Base-by-base conservation (phyloP, 345 rosid species). In the Brassica carinata region DNA sequence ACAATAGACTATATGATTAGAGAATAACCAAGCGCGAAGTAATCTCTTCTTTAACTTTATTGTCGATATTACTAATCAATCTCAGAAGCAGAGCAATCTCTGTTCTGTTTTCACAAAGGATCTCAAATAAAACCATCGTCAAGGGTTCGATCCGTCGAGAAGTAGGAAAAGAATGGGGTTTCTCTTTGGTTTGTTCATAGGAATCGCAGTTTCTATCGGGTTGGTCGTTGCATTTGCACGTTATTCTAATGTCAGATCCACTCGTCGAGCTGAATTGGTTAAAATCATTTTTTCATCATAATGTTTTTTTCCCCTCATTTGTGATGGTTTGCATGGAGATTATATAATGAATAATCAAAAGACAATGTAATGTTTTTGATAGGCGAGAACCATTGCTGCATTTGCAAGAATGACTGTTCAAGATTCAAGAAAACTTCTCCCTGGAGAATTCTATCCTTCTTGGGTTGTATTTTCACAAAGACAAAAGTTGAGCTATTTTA, bases 341-440 rank as follows among this genome's bases (percentile, higher is more conserved):
- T 30, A 29, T 11, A 38, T 72, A 4, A 5, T 4, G 51, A 18
- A 62, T 65, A 3, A 51, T 36, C 3, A 31, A 31, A 11, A 48
- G 23, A 31, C 30, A 51, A 45, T 76, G 15, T 64, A 66, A 26
- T 38, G 8, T 38, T 23, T 13, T 15, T 33, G 2, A 26, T 14
- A 95, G 99, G 99, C 98, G 2, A 82, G 71, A 51, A 88, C 80
- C 31, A 84, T 93, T 53, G 98, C 98, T 7, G 90, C 96, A 59
- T 95, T 93, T 80, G 93, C 97, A 17, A 93, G 91, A 74, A 87
- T 95, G 96, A 93, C 90, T 15, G 91, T 95, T 79, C 90, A 85
- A 38, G 99, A 93, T 89, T 90, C 97, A 3, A 88, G 91, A 82
- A 95, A 89, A 75, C 74, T 93, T 70, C 83, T 95, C 43, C 93